These are phyloP conservation scores for Aspergillus sclerotiicarbonarius DNA, from an alignment of 495 filamentous ascomycete genomes.

Conservation along the genomic window DNA sequence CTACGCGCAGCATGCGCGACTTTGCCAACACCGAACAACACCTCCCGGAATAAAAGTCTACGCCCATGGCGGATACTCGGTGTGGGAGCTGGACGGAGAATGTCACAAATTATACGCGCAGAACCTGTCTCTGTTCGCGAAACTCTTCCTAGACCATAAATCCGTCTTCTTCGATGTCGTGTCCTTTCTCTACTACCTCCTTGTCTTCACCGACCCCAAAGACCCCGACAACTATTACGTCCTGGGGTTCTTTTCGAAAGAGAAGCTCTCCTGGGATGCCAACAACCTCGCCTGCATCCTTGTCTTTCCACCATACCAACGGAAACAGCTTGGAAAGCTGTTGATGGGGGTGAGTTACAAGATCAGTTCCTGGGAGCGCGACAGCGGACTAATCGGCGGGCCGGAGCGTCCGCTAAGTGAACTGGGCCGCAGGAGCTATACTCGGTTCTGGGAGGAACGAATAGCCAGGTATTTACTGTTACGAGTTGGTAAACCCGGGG, in stretches of 20 bases:
- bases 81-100: conserved; percentile 93
- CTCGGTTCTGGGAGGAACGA: conserved; percentile 78
- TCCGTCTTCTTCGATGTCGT: conserved; percentile 96
- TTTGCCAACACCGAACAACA: conserved; percentile 34
- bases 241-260: conserved; percentile 96
- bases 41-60: conserved; percentile 55
- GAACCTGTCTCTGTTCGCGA: conserved; percentile 95
- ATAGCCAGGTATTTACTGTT: conserved; percentile 64
- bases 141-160: conserved; percentile 96
- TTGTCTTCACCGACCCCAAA: conserved; percentile 51
- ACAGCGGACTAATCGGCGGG: conserved; percentile 70
- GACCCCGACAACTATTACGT: conserved; percentile 48
- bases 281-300: conserved; percentile 98
- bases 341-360: conserved; percentile 94
- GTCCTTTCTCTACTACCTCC: conserved; percentile 92
- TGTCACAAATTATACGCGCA: conserved; percentile 89
- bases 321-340: conserved; percentile 80
- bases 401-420: conserved; percentile 92
- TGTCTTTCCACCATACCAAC: conserved; percentile 93
- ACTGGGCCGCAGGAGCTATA: conserved; percentile 75
- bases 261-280: conserved; percentile 98
- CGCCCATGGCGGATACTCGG: conserved; percentile 55
- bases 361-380: conserved; percentile 72
- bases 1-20: conserved; percentile 51
- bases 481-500: conserved; percentile 23